Conservation (phyloP, 2,329 filamentous ascomycete species). For the Aspergillus carbonarius region DNA sequence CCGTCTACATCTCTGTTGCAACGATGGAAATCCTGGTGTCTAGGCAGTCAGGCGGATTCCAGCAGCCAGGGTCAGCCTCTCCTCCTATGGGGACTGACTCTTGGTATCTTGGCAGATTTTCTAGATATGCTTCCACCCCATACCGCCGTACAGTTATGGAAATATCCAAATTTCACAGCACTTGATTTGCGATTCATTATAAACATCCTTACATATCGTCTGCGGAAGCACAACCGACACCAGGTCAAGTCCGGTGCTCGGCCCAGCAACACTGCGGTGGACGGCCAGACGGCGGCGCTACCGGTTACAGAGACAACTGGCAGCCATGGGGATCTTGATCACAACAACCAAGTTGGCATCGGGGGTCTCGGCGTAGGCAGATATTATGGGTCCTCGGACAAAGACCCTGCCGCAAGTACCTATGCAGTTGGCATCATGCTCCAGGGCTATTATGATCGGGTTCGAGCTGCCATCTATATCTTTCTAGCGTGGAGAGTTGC, state of each 20-base stretch:
- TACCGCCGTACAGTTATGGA: constrained; percentile 62
- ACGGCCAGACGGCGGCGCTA: constrained; percentile 36
- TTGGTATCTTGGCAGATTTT: constrained; percentile 67
- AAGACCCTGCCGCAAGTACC: constrained; percentile 24
- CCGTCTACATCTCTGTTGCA: constrained; percentile 24
- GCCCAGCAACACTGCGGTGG: constrained; percentile 32
- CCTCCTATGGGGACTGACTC: constrained; percentile 66
- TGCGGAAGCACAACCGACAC: constrained; percentile 53
- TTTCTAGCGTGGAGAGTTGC: constrained; percentile 40
- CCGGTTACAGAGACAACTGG: constrained; percentile 20
- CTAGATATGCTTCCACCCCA: constrained; percentile 65
- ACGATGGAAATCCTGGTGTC: constrained; percentile 28
- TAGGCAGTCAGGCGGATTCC: constrained; percentile 29
- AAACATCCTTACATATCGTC: constrained; percentile 58
- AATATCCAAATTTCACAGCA: constrained; percentile 67
- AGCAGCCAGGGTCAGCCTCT: constrained; percentile 48
- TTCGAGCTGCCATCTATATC: constrained; percentile 41
- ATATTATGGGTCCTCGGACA: constrained; percentile 30
- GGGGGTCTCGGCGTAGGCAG: constrained; percentile 38
- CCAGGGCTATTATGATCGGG: constrained; percentile 44
- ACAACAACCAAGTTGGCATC: constrained; percentile 40
- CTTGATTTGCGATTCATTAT: constrained; percentile 61
- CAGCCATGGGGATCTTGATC: constrained; percentile 22
- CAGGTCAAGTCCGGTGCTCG: constrained; percentile 34
- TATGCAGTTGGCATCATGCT: constrained; percentile 45